Percentiles rank a stretch among this genome's conserved stretches.
Evolutionary conservation across 2,329 filamentous ascomycete species (phyloP).

Genomic region (Esteya vermicola): DNA sequence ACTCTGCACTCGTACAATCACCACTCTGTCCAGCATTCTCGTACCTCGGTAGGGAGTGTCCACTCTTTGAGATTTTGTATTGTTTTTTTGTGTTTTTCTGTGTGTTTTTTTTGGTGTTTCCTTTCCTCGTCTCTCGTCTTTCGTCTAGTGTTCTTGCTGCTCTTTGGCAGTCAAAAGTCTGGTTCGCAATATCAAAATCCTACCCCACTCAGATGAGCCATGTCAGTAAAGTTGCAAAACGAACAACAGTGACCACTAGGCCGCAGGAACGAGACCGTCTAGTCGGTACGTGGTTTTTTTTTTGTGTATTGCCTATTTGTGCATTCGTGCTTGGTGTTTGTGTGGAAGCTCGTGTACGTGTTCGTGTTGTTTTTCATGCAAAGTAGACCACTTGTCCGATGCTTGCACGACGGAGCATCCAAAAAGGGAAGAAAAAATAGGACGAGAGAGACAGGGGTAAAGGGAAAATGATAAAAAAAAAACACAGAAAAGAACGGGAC

Average conservation of each 20-base stretch:
- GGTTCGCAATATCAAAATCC: too few relatives aligned
- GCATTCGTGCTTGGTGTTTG: too few relatives aligned
- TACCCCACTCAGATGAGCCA: background rate
- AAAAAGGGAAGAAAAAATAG: background rate
- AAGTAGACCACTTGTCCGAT: too few relatives aligned
- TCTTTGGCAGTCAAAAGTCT: too few relatives aligned
- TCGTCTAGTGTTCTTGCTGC: too few relatives aligned
- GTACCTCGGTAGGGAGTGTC: background rate
- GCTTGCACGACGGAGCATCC: background rate
- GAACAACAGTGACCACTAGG: background rate
- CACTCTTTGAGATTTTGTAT: background rate
- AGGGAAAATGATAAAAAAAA: background rate
- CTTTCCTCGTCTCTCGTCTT: background rate
- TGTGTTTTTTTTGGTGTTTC: background rate
- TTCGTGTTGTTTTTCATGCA: too few relatives aligned
- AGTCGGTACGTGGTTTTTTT: too few relatives aligned
- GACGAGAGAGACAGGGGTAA: too few relatives aligned
- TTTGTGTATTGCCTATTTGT: too few relatives aligned
- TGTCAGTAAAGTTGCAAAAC: background rate
- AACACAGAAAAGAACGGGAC: background rate
- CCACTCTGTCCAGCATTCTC: too few relatives aligned
- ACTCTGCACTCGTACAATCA: too few relatives aligned
- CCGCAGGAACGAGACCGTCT: background rate
- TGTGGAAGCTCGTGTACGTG: too few relatives aligned
- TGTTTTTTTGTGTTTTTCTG: background rate